phyloP scores from a whole-genome alignment of 208 protist species.

The Trypanosoma brucei region DNA sequence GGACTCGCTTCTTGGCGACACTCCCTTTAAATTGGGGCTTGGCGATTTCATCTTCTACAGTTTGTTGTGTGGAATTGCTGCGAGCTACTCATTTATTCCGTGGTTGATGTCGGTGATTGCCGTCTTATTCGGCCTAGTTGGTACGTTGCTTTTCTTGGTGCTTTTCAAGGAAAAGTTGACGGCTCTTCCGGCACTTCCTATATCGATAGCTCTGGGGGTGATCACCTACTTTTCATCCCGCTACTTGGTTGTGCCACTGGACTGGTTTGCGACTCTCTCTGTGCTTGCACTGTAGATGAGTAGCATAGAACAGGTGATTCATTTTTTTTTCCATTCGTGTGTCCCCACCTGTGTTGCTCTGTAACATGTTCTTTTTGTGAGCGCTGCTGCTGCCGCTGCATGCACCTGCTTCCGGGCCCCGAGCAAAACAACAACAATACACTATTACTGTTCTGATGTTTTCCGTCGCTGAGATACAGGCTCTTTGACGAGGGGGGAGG shows the following conservation, averaged over 20 bases:
- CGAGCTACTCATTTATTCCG: slow-evolving; percentile 39
- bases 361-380: no score
- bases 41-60: slow-evolving; percentile 90
- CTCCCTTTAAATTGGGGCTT: slow-evolving; percentile 73
- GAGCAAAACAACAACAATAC: no score
- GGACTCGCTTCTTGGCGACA: neutral
- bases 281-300: slow-evolving; percentile 16
- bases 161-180: slow-evolving; percentile 31
- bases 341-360: neutral
- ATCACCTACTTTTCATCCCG: slow-evolving; percentile 39
- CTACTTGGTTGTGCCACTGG: slow-evolving; percentile 16
- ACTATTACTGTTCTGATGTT: no score
- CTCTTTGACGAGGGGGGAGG: slow-evolving; percentile 10
- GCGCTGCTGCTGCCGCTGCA: no score
- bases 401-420: no score
- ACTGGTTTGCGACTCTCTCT: slow-evolving; percentile 22
- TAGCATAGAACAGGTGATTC: neutral
- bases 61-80: slow-evolving; percentile 62
- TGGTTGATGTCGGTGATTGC: slow-evolving; percentile 55
- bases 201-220: slow-evolving; percentile 64
- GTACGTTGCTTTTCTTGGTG: slow-evolving; percentile 55
- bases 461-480: neutral
- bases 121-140: slow-evolving; percentile 59
- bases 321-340: neutral
- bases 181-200: slow-evolving; percentile 77